Conservation (phyloP, 2,329 filamentous ascomycete genomes). For the Mycogone perniciosa region DNA sequence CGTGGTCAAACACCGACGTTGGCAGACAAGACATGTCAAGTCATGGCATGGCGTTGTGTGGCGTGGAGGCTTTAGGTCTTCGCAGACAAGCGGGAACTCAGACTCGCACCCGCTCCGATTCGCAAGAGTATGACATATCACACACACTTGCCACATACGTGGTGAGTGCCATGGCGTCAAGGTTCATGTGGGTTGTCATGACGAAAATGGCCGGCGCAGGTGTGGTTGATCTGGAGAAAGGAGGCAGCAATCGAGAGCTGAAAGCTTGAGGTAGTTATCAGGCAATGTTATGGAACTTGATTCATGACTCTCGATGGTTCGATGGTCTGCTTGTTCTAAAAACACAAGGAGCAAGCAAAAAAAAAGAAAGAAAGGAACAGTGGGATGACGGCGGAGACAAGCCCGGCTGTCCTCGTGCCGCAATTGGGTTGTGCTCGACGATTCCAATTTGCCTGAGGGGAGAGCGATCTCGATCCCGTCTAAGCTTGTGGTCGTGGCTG, state of each 20-base stretch:
- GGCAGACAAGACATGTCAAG: neutral
- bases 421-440: neutral
- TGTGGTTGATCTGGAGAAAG: neutral
- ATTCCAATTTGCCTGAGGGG: conserved; percentile 10
- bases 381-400: neutral
- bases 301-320: neutral
- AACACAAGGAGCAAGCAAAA: neutral
- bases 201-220: neutral
- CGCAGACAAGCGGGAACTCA: no score
- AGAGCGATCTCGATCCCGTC: conserved; percentile 24
- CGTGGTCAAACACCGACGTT: neutral
- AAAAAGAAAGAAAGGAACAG: neutral
- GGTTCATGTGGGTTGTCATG: neutral
- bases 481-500: conserved; percentile 13
- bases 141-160: neutral
- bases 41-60: neutral
- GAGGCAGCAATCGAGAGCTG: neutral
- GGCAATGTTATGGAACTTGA: neutral
- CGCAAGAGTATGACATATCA: neutral
- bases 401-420: neutral
- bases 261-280: neutral
- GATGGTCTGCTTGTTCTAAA: conserved; percentile 2
- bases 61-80: neutral
- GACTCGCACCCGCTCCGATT: neutral
- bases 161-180: neutral